Conservation (phyloP, 441 rosid species). For the Croton laevigatus region DNA sequence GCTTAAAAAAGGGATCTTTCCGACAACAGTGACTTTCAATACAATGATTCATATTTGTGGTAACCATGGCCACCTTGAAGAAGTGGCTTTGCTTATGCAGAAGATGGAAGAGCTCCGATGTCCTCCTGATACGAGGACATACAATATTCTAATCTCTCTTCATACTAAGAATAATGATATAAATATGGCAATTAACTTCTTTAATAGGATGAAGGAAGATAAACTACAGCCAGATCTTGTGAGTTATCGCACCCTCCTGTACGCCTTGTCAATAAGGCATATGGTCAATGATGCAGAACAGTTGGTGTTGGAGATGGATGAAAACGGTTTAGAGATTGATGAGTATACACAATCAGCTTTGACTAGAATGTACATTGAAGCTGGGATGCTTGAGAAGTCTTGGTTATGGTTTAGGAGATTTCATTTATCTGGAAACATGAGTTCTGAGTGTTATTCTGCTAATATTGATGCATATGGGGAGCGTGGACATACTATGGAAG, state of each 20-base stretch:
- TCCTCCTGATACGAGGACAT: conserved; percentile 76
- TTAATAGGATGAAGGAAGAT: conserved; percentile 61
- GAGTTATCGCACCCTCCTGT: conserved; percentile 78
- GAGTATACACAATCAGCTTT: conserved; percentile 88
- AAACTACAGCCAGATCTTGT: conserved; percentile 69
- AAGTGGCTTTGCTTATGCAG: conserved; percentile 56
- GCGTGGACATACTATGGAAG: conserved; percentile 58
- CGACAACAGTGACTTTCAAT: conserved; percentile 81
- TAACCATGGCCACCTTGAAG: conserved; percentile 55
- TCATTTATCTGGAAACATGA: conserved; percentile 63
- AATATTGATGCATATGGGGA: conserved; percentile 86
- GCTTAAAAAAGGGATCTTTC: conserved; percentile 65
- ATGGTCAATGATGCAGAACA: conserved; percentile 76
- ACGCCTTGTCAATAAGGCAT: conserved; percentile 77
- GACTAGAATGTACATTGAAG: conserved; percentile 79
- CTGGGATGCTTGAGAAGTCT: conserved; percentile 73
- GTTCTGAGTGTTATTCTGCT: conserved; percentile 77
- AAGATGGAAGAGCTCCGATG: conserved; percentile 73
- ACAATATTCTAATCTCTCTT: conserved; percentile 76
- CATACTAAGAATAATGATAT: conserved; percentile 65
- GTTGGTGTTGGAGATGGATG: conserved; percentile 65
- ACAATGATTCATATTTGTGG: conserved; percentile 86
- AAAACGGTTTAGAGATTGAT: conserved; percentile 58
- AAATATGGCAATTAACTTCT: conserved; percentile 47
- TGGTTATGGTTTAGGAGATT: conserved; percentile 87